Percentiles rank a stretch among this genome's conserved stretches.
Conservation (phyloP, 306 rosid species). For the Rosa lucieae region DNA sequence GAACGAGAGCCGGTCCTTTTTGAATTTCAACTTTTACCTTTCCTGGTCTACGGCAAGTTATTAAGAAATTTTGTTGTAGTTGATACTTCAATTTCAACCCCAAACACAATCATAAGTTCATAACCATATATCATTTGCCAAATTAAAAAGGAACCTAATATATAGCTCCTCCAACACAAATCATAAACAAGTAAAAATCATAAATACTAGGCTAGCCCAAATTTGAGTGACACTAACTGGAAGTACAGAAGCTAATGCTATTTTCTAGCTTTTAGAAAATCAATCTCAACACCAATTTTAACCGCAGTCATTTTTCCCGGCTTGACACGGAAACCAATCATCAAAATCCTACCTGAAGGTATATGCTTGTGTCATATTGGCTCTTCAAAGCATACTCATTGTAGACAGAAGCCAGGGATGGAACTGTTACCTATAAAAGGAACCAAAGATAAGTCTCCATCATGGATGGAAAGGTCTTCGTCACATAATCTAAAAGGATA, state of each 20-base stretch:
- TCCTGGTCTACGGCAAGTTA: conserved; percentile 1
- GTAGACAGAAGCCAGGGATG: conserved; percentile 95
- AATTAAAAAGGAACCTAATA: neutral
- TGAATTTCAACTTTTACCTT: conserved; percentile 1
- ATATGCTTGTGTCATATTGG: conserved; percentile 98
- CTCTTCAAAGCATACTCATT: conserved; percentile 99
- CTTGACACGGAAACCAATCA: neutral
- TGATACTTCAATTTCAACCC: neutral
- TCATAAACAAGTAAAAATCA: neutral
- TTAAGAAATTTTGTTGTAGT: neutral
- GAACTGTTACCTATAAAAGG: conserved; percentile 85
- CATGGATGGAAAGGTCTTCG: conserved; percentile 16
- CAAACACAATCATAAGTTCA: neutral
- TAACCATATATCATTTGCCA: neutral
- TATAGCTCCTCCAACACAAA: neutral
- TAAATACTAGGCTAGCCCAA: neutral
- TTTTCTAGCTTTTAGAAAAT: neutral
- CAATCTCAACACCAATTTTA: neutral
- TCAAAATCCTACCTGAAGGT: conserved; percentile 70
- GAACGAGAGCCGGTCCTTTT: neutral
- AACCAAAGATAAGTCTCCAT: conserved; percentile 23
- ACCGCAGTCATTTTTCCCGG: neutral
- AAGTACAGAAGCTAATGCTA: neutral
- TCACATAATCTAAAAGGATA: neutral
- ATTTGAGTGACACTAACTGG: neutral